Evolutionary conservation across 116 monocot genomes (phyloP).

Genomic region (Zostera marina): DNA sequence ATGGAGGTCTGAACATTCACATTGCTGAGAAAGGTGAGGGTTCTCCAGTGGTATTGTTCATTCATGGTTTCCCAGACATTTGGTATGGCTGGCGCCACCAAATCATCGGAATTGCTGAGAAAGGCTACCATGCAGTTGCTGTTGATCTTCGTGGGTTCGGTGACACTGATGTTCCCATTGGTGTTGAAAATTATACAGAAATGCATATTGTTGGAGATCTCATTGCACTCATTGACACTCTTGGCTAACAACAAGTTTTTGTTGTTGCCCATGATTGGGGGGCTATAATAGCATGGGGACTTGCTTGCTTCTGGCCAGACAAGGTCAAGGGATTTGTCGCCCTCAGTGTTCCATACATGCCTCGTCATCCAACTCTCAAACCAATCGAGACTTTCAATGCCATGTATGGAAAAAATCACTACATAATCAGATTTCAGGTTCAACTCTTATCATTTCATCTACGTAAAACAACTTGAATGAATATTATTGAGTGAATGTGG

Average conservation of each 20-base stretch:
- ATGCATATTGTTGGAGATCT: slow-evolving; percentile 40
- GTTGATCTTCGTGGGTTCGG: slow-evolving; percentile 60
- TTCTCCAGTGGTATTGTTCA: slow-evolving; percentile 13
- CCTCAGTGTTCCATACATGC: slow-evolving; percentile 32
- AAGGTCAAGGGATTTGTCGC: slow-evolving; percentile 51
- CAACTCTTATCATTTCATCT: neutral
- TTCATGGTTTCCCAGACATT: slow-evolving; percentile 50
- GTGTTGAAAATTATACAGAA: slow-evolving; percentile 16
- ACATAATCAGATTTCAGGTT: slow-evolving; percentile 45
- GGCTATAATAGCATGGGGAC: slow-evolving; percentile 2
- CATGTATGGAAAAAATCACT: slow-evolving; percentile 35
- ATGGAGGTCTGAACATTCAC: slow-evolving; percentile 80
- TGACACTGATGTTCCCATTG: slow-evolving; percentile 21
- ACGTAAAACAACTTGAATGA: neutral
- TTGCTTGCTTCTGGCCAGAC: slow-evolving; percentile 31
- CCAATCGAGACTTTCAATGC: slow-evolving; percentile 17
- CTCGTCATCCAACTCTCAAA: slow-evolving; percentile 16
- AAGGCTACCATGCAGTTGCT: slow-evolving; percentile 41
- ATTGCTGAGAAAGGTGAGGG: slow-evolving; percentile 26
- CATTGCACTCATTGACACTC: neutral
- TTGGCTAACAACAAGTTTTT: slow-evolving; percentile 12
- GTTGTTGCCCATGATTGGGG: slow-evolving; percentile 73
- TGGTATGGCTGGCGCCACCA: slow-evolving; percentile 70
- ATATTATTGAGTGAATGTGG: neutral
- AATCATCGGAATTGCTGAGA: slow-evolving; percentile 26